Conservation (phyloP, 441 rosid genomes). For the Pelargonium fulgidum region DNA sequence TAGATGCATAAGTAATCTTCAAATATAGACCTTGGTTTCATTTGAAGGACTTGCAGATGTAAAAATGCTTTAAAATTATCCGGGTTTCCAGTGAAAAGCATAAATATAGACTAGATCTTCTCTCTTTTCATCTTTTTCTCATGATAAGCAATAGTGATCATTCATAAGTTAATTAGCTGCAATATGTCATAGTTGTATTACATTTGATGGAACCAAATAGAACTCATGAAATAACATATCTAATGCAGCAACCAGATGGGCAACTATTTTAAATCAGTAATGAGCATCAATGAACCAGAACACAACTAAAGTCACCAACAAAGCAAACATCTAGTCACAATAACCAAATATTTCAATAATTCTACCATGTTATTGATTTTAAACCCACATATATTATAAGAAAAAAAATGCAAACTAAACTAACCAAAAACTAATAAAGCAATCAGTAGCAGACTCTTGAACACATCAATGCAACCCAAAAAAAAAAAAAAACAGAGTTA, state of each 20-base stretch:
- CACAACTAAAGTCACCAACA: not conserved
- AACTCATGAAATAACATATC: not conserved
- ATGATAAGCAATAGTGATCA: too few relatives aligned
- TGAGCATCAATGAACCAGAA: not conserved
- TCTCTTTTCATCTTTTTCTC: too few relatives aligned
- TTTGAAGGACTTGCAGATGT: too few relatives aligned
- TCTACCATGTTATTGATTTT: slow-evolving; percentile 11
- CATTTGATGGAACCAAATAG: too few relatives aligned
- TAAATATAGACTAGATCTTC: too few relatives aligned
- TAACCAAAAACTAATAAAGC: not conserved
- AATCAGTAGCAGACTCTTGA: slow-evolving; percentile 9
- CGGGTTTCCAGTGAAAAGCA: too few relatives aligned
- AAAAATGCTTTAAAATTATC: too few relatives aligned
- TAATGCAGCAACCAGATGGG: not conserved
- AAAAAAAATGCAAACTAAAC: slow-evolving; percentile 12
- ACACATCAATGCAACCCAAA: slow-evolving; percentile 17
- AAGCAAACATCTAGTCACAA: not conserved
- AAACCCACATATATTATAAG: slow-evolving; percentile 8
- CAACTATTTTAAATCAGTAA: not conserved
- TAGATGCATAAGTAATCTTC: too few relatives aligned
- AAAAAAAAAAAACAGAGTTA: not conserved
- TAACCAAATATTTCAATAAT: not conserved
- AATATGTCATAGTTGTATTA: too few relatives aligned
- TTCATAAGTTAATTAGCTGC: too few relatives aligned
- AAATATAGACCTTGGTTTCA: too few relatives aligned